Percentiles rank a stretch among this genome's conserved stretches.
Conservation (phyloP, 2,329 filamentous ascomycete species). For the Cryphonectria carpinicola region DNA sequence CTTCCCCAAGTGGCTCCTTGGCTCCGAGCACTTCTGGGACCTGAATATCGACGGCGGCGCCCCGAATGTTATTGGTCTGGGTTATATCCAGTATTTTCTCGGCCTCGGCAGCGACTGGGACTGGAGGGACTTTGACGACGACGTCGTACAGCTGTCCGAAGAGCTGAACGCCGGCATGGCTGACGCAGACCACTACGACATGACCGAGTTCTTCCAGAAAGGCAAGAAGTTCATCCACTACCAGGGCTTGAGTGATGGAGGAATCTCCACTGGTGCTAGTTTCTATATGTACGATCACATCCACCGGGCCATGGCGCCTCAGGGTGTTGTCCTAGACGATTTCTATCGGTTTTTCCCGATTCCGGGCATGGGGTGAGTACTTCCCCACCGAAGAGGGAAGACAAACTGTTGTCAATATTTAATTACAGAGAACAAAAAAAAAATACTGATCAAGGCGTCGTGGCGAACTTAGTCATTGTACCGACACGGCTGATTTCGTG, state of each 20-base stretch:
- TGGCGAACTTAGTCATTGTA: background rate
- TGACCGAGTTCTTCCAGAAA: slow-evolving; percentile 32
- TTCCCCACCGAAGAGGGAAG: background rate
- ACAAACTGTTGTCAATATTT: background rate
- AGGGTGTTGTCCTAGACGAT: background rate
- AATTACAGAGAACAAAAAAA: background rate
- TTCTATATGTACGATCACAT: slow-evolving; percentile 4
- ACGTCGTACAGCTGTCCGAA: background rate
- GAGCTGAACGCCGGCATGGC: slow-evolving; percentile 16
- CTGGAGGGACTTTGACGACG: background rate
- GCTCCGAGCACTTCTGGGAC: slow-evolving; percentile 19
- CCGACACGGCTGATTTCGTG: slow-evolving; percentile 4
- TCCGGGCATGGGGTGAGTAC: slow-evolving; percentile 45
- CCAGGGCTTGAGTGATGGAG: slow-evolving; percentile 47
- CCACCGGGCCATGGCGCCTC: background rate
- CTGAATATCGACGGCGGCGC: slow-evolving; percentile 2
- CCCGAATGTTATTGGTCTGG: background rate
- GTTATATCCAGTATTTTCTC: slow-evolving; percentile 4
- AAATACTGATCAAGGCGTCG: background rate
- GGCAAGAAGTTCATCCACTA: slow-evolving; percentile 51
- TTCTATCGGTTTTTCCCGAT: slow-evolving; percentile 48
- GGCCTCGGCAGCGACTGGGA: slow-evolving; percentile 4
- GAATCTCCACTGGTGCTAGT: slow-evolving; percentile 45
- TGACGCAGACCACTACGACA: slow-evolving; percentile 28
- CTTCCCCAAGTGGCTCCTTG: slow-evolving; percentile 20